Evolutionary conservation across 1,284 basidiomycete species (phyloP).

Genomic region (Caloboletus inedulis): DNA sequence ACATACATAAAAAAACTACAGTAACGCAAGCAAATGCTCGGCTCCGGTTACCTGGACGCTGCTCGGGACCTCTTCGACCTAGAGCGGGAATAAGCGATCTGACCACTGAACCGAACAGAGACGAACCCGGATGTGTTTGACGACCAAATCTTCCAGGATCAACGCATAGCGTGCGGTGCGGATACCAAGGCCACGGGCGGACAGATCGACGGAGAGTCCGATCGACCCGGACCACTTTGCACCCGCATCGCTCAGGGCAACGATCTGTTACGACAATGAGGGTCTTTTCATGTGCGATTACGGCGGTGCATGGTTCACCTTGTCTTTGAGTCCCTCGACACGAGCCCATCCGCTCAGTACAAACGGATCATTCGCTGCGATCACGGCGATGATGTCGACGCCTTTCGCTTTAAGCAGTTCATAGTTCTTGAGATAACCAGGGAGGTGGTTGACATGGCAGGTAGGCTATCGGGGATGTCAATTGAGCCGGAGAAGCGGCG

Average conservation of each 20-base stretch:
- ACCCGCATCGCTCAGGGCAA: slow-evolving; percentile 62
- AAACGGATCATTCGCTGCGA: slow-evolving; percentile 75
- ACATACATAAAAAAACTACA: slow-evolving; percentile 34
- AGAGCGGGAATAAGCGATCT: slow-evolving; percentile 1
- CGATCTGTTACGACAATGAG: slow-evolving; percentile 41
- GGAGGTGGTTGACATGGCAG: slow-evolving; percentile 72
- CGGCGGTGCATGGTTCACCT: slow-evolving; percentile 39
- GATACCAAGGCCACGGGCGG: slow-evolving; percentile 52
- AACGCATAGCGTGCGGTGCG: slow-evolving; percentile 72
- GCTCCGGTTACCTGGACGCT: slow-evolving; percentile 64
- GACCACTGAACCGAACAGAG: not conserved
- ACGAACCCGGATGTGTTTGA: slow-evolving; percentile 60
- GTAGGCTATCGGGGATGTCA: slow-evolving; percentile 48
- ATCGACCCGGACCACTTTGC: slow-evolving; percentile 64
- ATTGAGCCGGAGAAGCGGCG: not conserved
- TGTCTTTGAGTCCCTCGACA: slow-evolving; percentile 66
- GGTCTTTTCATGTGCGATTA: not conserved
- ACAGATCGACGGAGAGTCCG: slow-evolving; percentile 62
- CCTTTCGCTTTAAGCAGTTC: slow-evolving; percentile 73
- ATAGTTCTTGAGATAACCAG: slow-evolving; percentile 62
- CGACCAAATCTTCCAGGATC: slow-evolving; percentile 67
- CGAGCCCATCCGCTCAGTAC: slow-evolving; percentile 78
- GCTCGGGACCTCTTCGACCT: slow-evolving; percentile 47
- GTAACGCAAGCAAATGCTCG: slow-evolving; percentile 57
- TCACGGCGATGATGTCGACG: slow-evolving; percentile 65